Conservation (phyloP, 2,329 filamentous ascomycete species). For the Diplocarpon mali region DNA sequence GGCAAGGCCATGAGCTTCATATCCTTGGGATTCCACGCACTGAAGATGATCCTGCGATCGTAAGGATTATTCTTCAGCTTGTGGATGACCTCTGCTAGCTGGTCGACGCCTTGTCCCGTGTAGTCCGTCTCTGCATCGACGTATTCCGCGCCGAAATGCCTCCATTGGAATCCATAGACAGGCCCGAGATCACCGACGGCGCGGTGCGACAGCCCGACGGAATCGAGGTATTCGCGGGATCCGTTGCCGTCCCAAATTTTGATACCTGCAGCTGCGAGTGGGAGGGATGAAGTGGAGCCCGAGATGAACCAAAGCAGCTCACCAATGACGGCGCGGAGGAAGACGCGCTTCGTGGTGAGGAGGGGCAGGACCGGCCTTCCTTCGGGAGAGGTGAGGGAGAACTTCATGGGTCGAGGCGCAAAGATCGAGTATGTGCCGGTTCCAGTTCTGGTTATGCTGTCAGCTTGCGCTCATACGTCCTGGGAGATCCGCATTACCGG, state of each 20-base stretch:
- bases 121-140: slow-evolving; percentile 72
- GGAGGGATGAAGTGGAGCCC: slow-evolving; percentile 67
- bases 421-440: slow-evolving; percentile 89
- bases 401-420: slow-evolving; percentile 76
- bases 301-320: slow-evolving; percentile 95
- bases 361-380: slow-evolving; percentile 67
- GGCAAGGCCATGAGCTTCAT: slow-evolving; percentile 81
- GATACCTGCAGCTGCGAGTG: slow-evolving; percentile 68
- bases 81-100: slow-evolving; percentile 79
- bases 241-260: slow-evolving; percentile 99
- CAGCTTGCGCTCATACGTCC: slow-evolving; percentile 1
- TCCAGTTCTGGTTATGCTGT: slow-evolving; percentile 54
- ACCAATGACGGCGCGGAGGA: slow-evolving; percentile 76
- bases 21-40: slow-evolving; percentile 88
- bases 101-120: slow-evolving; percentile 78
- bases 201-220: slow-evolving; percentile 67
- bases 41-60: slow-evolving; percentile 81
- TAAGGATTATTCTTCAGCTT: slow-evolving; percentile 78
- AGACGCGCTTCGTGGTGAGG: slow-evolving; percentile 94
- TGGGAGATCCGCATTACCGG: slow-evolving; percentile 38
- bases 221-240: slow-evolving; percentile 80
- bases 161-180: slow-evolving; percentile 98
- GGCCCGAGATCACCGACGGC: slow-evolving; percentile 84
- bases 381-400: slow-evolving; percentile 57
- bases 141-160: slow-evolving; percentile 92